phyloP scores from a whole-genome alignment of 345 rosid species.

The Isatis tinctoria region DNA sequence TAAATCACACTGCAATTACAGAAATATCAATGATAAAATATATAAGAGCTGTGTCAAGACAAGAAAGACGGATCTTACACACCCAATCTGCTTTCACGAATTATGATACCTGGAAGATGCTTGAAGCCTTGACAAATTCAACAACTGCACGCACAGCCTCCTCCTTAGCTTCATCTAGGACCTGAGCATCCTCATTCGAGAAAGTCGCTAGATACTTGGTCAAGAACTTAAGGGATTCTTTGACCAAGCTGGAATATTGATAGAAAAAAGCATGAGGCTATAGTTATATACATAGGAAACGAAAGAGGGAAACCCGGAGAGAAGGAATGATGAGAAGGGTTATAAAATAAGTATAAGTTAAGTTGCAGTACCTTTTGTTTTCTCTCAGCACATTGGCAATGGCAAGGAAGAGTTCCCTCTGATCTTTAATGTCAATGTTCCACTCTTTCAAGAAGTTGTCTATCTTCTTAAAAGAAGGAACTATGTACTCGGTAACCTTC shows the following conservation, averaged over 20 bases:
- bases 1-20: slow-evolving; percentile 74
- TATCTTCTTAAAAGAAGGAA: slow-evolving; percentile 74
- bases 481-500: slow-evolving; percentile 64
- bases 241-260: slow-evolving; percentile 51
- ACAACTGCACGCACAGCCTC: slow-evolving; percentile 71
- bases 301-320: not conserved
- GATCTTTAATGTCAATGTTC: slow-evolving; percentile 75
- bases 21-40: not conserved
- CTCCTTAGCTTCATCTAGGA: slow-evolving; percentile 80
- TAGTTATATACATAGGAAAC: not conserved
- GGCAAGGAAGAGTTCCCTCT: slow-evolving; percentile 74
- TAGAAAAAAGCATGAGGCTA: slow-evolving; percentile 1
- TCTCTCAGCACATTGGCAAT: slow-evolving; percentile 70
- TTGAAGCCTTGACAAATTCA: slow-evolving; percentile 90
- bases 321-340: not conserved
- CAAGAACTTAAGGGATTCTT: slow-evolving; percentile 70
- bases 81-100: not conserved
- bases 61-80: slow-evolving; percentile 2
- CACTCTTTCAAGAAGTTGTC: slow-evolving; percentile 94
- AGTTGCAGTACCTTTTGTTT: slow-evolving; percentile 56
- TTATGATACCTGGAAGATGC: slow-evolving; percentile 70
- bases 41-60: not conserved
- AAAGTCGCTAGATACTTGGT: slow-evolving; percentile 85
- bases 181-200: slow-evolving; percentile 60
- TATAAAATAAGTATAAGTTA: not conserved